phyloP scores from a whole-genome alignment of 352 stramenopile species.

The Phytophthora pluvialis region DNA sequence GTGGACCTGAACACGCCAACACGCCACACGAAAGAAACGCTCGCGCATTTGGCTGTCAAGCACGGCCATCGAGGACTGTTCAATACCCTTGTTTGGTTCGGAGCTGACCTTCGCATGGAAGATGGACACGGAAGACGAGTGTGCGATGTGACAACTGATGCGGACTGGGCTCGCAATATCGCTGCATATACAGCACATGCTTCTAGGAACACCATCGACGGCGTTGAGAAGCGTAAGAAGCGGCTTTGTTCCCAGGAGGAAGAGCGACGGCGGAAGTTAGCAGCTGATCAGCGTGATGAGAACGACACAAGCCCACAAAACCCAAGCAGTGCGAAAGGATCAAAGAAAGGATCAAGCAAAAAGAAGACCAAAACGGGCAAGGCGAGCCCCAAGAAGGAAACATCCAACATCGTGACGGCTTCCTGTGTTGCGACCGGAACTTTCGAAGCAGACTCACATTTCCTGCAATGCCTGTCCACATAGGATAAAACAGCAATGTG shows the following conservation, averaged over 20 bases:
- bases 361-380: not conserved
- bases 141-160: slow-evolving; percentile 24
- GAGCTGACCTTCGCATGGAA: slow-evolving; percentile 22
- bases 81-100: slow-evolving; percentile 13
- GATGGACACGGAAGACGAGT: slow-evolving; percentile 12
- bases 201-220: not conserved
- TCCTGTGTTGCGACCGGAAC: not conserved
- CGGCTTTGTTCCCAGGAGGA: not conserved
- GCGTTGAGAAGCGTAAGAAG: not conserved
- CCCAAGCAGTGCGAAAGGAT: not conserved
- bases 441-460: not conserved
- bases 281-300: not conserved
- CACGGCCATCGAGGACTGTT: slow-evolving; percentile 19
- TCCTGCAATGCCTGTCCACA: not conserved
- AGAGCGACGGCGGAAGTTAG: not conserved
- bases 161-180: slow-evolving; percentile 12
- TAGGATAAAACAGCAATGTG: not conserved
- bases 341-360: not conserved
- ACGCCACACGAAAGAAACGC: slow-evolving; percentile 37
- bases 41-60: slow-evolving; percentile 37
- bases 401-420: not conserved
- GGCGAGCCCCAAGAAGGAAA: not conserved
- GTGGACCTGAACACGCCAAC: slow-evolving; percentile 37
- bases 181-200: slow-evolving; percentile 1
- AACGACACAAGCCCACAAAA: not conserved